Base-by-base conservation (phyloP, 306 rosid genomes). In the Dalbergia cultrata region DNA sequence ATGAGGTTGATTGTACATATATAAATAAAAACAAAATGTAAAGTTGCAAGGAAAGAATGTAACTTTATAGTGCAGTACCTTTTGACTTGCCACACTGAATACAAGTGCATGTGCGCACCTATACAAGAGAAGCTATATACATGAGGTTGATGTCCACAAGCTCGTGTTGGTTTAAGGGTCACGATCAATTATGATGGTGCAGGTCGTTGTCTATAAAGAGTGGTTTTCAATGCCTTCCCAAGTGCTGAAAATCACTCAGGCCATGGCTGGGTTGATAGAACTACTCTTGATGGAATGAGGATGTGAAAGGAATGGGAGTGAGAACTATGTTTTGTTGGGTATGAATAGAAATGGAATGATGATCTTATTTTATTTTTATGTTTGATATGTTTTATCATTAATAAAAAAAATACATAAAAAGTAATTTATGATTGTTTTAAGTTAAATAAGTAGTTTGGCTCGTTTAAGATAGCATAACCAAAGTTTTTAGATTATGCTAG, bases 111-210 rank as follows among this genome's bases (percentile, higher is more conserved):
- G 85, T 82, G 85, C 73, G 35, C 19, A 53, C 17, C 47, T 50
- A 35, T 60, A 61, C 50, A 65, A 65, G 3, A 65, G 74, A 80
- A 80, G 67, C 74, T 50, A 21, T 19, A 37, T 37, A 64, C 21
- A 47, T 59, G 61, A 80, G 84, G 69, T 72, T 66, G 71, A 58
- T 56, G 59, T 49, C 81, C 72, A 47, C 75, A 45, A 81, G 17
- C 56, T 72, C 53, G 78, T 82, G 77, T 76, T 77, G 37, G 62
- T 63, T 76, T n/a, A 39, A 69, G 81, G 85, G 82, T 52, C 84
- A 67, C 71, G 67, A 61, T 74, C 81, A 68, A 79, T 60, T 79
- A 52, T 78, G 76, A 70, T 62, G 41, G 31, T 57, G 67, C 70
- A 84, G 8, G 74, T 79, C 81, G 0, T 35, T 84, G 79, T 75